phyloP scores from a whole-genome alignment of 1,284 basidiomycete genomes.

The Trichosporon sp. region DNA sequence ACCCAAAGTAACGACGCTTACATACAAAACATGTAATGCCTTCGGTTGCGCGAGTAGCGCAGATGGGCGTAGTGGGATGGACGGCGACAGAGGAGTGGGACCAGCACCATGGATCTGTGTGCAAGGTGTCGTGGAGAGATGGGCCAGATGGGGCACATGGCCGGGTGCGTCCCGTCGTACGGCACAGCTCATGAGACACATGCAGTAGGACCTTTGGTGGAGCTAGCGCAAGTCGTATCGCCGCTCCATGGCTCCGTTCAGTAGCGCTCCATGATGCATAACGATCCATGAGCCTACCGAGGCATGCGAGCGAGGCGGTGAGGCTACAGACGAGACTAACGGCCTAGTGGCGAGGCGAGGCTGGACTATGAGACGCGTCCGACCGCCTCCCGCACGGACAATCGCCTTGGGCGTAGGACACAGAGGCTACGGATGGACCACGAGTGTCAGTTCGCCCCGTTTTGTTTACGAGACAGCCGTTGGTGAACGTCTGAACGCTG shows the following conservation, averaged over 20 bases:
- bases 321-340: not conserved
- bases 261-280: too few species aligned
- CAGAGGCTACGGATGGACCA: not conserved
- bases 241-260: too few species aligned
- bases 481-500: not conserved
- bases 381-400: not conserved
- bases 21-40: not conserved
- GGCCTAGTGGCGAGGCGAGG: not conserved
- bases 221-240: not conserved
- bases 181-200: not conserved
- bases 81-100: not conserved
- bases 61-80: not conserved
- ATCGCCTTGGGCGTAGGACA: not conserved
- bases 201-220: not conserved
- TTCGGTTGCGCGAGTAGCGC: not conserved
- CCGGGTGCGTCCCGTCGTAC: not conserved
- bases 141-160: not conserved
- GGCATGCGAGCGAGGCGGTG: not conserved
- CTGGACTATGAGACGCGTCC: not conserved
- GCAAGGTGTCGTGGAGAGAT: not conserved
- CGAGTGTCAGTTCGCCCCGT: not conserved
- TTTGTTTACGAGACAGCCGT: not conserved
- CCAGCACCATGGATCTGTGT: not conserved
- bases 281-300: not conserved
- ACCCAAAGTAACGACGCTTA: not conserved